Conservation (phyloP, 495 filamentous ascomycete genomes). For the Aspergillus bertholletiae region DNA sequence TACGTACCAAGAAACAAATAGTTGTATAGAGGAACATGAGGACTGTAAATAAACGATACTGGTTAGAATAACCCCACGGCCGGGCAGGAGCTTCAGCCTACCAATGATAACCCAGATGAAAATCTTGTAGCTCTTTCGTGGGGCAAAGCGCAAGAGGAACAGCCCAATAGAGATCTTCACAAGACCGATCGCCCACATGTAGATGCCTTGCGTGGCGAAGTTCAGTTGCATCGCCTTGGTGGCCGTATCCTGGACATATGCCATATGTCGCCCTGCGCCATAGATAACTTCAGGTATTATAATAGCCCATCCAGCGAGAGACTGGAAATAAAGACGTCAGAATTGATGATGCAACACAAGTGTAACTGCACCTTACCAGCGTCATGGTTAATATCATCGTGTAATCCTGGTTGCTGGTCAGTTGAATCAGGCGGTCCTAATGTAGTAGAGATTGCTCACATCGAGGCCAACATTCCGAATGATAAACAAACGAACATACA, state of each 20-base stretch:
- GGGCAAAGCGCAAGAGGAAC: slow-evolving; percentile 41
- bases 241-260: slow-evolving; percentile 25
- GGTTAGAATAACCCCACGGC: not conserved
- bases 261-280: slow-evolving; percentile 38
- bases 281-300: slow-evolving; percentile 33
- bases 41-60: slow-evolving; percentile 13
- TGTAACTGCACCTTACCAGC: slow-evolving; percentile 11
- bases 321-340: slow-evolving; percentile 7
- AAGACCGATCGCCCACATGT: slow-evolving; percentile 35
- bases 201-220: slow-evolving; percentile 40
- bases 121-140: slow-evolving; percentile 26
- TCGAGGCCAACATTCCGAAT: slow-evolving; percentile 36
- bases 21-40: slow-evolving; percentile 40
- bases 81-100: not conserved
- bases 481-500: slow-evolving; percentile 37
- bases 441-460: slow-evolving; percentile 12
- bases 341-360: not conserved
- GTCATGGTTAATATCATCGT: slow-evolving; percentile 36
- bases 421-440: not conserved
- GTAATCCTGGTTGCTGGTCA: slow-evolving; percentile 20
- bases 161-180: slow-evolving; percentile 47
- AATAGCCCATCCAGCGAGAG: slow-evolving; percentile 28
- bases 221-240: slow-evolving; percentile 39
- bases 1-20: slow-evolving; percentile 22
- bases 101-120: slow-evolving; percentile 30